Conservation (phyloP, 2,329 filamentous ascomycete genomes). For the Rhynchosporium graminicola region DNA sequence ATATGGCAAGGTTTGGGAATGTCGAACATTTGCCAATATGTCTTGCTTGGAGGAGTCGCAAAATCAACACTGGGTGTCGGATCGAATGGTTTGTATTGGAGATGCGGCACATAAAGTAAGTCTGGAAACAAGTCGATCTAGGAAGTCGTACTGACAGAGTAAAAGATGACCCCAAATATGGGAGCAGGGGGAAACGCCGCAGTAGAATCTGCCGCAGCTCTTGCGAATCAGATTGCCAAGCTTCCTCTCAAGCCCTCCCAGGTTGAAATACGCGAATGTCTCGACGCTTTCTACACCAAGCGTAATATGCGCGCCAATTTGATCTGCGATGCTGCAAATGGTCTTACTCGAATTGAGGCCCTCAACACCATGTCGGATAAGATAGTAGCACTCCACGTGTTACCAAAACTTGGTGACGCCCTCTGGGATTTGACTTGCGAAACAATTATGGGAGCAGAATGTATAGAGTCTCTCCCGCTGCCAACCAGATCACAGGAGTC, state of each 20-base stretch:
- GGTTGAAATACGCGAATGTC: conserved; percentile 5
- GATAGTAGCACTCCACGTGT: conserved; percentile 28
- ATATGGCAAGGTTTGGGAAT: conserved; percentile 27
- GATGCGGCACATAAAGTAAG: conserved; percentile 35
- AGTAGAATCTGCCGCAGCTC: conserved; percentile 42
- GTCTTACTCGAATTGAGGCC: conserved; percentile 32
- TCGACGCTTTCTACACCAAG: conserved; percentile 27
- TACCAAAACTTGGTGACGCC: conserved; percentile 30
- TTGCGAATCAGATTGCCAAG: conserved; percentile 38
- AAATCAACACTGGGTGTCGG: conserved; percentile 28
- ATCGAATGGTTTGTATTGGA: conserved; percentile 30
- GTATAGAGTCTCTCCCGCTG: conserved; percentile 38
- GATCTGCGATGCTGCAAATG: conserved; percentile 29
- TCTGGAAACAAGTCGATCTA: not conserved
- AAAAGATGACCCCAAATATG: conserved; percentile 26
- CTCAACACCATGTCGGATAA: conserved; percentile 23
- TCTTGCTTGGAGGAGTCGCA: conserved; percentile 27
- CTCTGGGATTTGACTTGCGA: conserved; percentile 29
- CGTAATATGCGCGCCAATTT: conserved; percentile 28
- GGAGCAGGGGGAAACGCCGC: conserved; percentile 44
- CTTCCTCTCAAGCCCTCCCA: conserved; percentile 5
- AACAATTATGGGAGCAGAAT: conserved; percentile 32
- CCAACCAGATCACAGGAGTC: conserved; percentile 31
- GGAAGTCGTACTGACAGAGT: not conserved
- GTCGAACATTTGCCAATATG: conserved; percentile 19